Evolutionary conservation across 345 rosid species (phyloP).

Genomic region (Brassica incana): DNA sequence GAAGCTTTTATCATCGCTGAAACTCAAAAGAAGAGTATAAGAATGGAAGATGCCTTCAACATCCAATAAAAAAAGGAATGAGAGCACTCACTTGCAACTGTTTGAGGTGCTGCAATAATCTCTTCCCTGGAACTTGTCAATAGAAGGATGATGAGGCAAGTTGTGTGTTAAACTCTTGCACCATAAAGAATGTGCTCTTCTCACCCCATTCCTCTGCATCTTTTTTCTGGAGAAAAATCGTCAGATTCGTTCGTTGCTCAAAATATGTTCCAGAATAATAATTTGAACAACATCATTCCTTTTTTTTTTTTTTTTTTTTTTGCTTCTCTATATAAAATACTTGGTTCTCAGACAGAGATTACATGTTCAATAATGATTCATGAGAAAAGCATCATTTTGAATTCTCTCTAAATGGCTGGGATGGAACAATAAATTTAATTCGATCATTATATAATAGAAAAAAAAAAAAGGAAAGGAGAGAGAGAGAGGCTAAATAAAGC

Average conservation of each 20-base stretch:
- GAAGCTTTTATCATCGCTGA: conserved; percentile 64
- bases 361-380: no score
- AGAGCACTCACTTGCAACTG: conserved; percentile 63
- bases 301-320: no score
- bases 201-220: conserved; percentile 38
- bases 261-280: background rate
- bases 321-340: no score
- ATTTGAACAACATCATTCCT: no score
- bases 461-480: no score
- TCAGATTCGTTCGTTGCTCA: conserved; percentile 26
- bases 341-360: no score
- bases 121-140: conserved; percentile 81
- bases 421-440: no score
- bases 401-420: no score
- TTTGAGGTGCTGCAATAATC: conserved; percentile 70
- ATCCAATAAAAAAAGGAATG: background rate
- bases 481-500: no score
- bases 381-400: no score
- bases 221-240: conserved; percentile 38
- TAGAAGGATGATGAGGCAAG: conserved; percentile 29
- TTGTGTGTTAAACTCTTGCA: conserved; percentile 27
- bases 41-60: background rate
- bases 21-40: conserved; percentile 22
- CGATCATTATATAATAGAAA: no score
- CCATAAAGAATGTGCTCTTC: conserved; percentile 30